Evolutionary conservation across 495 filamentous ascomycete species (phyloP), one percentile per base, ranked within the genome.

Genomic region (Penicillium riverlandense): DNA sequence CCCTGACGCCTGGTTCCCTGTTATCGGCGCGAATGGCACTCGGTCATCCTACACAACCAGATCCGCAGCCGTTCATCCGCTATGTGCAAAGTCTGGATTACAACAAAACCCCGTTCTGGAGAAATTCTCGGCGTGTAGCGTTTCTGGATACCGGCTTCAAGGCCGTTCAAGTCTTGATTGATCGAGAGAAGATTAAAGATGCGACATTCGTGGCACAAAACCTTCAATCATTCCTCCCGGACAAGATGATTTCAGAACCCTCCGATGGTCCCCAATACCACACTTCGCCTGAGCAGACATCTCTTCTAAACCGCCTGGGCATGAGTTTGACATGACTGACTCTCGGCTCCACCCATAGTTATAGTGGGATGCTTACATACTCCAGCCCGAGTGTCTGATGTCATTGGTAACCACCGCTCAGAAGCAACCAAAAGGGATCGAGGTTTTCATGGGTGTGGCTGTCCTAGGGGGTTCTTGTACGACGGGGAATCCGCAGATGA

Each of bases 21-120:
- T 35, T 62, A 13, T 44, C 36, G 6, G 55, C 58, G 15, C 47
- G 53, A n/a, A 49, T 64, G 38, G 45, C 53, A 7, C 42, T 71
- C 16, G 63, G 59, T 16, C 65, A 73, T 44, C 69, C 69, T 7
- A 53, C 53, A 11, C 37, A 58, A 28, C 67, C 65, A 11, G 53
- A 67, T 29, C 16, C 62, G 1, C 44, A 41, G 11, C 65, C 61
- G 4, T 62, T 70, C 36, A 41, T 71, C 14, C 36, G 48, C 28
- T 62, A 54, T 41, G 46, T 62, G 37, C 45, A 52, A 11, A 36
- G 29, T 2, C 13, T 60, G 4, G 49, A 52, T 9, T 35, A 43
- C 7, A 42, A 27, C 13, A 41, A 47, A 34, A 35, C 56, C 16
- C 48, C 52, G n/a, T 29, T 52, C 7, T 63, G 46, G 53, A 44